Evolutionary conservation across 2,329 filamentous ascomycete genomes (phyloP).

Genomic region (Verticillium alfalfae): DNA sequence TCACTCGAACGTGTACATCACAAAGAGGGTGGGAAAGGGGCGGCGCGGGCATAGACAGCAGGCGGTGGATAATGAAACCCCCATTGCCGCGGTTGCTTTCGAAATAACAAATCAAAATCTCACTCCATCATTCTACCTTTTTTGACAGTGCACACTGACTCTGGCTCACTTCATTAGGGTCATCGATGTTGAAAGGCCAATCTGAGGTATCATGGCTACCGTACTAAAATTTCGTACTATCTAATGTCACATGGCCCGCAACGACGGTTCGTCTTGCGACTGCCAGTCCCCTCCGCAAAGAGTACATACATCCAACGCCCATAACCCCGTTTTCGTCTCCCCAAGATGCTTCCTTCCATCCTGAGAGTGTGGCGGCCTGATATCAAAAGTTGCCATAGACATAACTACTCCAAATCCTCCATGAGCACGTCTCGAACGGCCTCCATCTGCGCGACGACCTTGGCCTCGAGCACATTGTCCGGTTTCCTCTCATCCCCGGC

Average conservation of each 20-base stretch:
- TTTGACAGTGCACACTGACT: neutral
- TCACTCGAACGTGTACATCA: neutral
- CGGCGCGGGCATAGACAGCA: neutral
- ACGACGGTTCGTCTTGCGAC: neutral
- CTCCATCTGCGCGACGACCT: slow-evolving; percentile 64
- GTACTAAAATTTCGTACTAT: neutral
- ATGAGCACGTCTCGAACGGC: slow-evolving; percentile 50
- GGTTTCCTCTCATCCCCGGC: slow-evolving; percentile 24
- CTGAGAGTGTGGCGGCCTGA: neutral
- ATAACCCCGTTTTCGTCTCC: neutral
- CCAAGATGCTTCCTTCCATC: neutral
- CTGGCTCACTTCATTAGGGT: neutral
- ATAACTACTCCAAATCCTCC: slow-evolving; percentile 37
- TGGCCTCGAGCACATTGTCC: slow-evolving; percentile 65
- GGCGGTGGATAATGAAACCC: neutral
- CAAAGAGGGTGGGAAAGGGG: neutral
- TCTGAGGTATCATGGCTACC: neutral
- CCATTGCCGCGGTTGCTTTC: neutral
- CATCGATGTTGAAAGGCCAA: neutral
- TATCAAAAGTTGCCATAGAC: neutral
- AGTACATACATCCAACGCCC: neutral
- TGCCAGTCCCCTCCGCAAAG: neutral
- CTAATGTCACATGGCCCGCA: neutral
- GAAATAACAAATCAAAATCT: neutral
- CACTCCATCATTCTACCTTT: neutral